A percentile compares a stretch with the other conserved stretches of the same genome.
phyloP scores from a whole-genome alignment of 1,284 basidiomycete species.

The Earliella scabrosa region DNA sequence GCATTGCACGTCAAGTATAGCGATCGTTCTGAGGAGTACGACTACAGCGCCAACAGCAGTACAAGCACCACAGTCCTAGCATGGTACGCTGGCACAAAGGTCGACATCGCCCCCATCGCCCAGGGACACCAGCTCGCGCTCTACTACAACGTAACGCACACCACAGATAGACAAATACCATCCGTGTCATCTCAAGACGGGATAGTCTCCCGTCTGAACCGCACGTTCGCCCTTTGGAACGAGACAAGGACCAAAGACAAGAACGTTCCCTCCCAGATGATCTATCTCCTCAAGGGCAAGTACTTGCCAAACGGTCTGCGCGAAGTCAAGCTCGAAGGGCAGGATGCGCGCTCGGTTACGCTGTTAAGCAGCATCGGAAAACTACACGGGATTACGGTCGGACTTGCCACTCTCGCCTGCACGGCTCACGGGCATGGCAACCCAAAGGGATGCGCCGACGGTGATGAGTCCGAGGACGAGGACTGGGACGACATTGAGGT shows the following conservation, averaged over 20 bases:
- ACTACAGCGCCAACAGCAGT: conserved; percentile 34
- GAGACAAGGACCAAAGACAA: neutral
- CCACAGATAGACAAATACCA: conserved; percentile 17
- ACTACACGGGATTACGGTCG: neutral
- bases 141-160: conserved; percentile 47
- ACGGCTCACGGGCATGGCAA: conserved; percentile 40
- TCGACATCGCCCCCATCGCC: conserved; percentile 48
- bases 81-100: conserved; percentile 53
- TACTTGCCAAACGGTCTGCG: neutral
- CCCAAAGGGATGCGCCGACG: neutral
- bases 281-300: neutral
- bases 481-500: neutral
- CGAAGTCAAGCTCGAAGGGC: neutral
- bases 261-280: neutral
- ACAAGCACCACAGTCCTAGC: conserved; percentile 41
- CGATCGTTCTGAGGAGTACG: conserved; percentile 22
- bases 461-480: conserved; percentile 2
- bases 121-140: conserved; percentile 48
- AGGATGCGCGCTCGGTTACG: conserved; percentile 43
- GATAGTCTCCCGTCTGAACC: neutral
- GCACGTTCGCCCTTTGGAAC: neutral
- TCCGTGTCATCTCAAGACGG: conserved; percentile 12
- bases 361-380: conserved; percentile 44
- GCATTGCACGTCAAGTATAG: neutral
- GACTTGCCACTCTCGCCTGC: conserved; percentile 31